phyloP scores from a whole-genome alignment of 805 yeast species.

The Myxozyma kluyveri region DNA sequence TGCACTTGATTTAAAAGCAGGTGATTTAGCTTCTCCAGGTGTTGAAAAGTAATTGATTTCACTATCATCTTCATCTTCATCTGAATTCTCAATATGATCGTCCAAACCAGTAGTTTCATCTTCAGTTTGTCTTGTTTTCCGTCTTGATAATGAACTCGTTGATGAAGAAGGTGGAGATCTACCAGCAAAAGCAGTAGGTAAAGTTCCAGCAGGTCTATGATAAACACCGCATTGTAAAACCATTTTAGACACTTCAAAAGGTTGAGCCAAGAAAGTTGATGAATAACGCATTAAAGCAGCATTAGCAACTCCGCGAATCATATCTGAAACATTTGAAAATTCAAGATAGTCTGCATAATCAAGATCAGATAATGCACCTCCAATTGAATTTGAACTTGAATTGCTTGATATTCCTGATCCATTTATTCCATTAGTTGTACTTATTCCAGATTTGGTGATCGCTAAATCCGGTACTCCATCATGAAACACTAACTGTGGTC shows the following conservation, averaged over 20 bases:
- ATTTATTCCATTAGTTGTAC: neutral
- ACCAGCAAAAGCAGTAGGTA: neutral
- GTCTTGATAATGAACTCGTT: too few species aligned
- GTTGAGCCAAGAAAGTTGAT: constrained; percentile 72
- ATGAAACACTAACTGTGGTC: constrained; percentile 26
- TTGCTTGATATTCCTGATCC: neutral
- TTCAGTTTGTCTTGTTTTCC: constrained; percentile 20
- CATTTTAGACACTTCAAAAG: constrained; percentile 78
- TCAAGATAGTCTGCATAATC: constrained; percentile 32
- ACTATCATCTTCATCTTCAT: constrained; percentile 24
- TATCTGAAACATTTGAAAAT: constrained; percentile 22
- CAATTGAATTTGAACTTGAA: constrained; percentile 10
- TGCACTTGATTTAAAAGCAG: constrained; percentile 4
- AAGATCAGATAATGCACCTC: constrained; percentile 23
- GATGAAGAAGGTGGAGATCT: too few species aligned
- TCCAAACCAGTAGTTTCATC: constrained; percentile 11
- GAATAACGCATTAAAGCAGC: constrained; percentile 57
- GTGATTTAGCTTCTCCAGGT: constrained; percentile 7
- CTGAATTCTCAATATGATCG: constrained; percentile 9
- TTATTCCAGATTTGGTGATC: constrained; percentile 4
- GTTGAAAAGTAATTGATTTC: constrained; percentile 29
- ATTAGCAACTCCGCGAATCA: constrained; percentile 14
- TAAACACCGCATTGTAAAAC: constrained; percentile 73
- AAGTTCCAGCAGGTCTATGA: neutral
- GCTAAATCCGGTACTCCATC: constrained; percentile 24